phyloP scores from a whole-genome alignment of 352 stramenopile genomes.

The Plasmopara viticola region DNA sequence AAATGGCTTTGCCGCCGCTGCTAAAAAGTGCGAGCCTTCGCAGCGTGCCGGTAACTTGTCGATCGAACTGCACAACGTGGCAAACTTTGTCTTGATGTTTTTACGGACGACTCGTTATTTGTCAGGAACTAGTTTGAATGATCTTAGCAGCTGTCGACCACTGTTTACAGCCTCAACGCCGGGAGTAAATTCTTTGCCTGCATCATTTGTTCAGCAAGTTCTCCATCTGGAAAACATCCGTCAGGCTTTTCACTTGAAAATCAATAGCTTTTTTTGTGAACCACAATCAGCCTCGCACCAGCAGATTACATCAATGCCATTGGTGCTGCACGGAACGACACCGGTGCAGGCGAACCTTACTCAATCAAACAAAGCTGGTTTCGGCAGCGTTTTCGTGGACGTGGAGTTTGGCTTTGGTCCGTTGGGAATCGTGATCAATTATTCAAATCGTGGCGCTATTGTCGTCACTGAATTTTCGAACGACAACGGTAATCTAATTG shows the following conservation, averaged over 20 bases:
- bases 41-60: slow-evolving; percentile 53
- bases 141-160: slow-evolving; percentile 50
- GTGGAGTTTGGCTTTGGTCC: slow-evolving; percentile 67
- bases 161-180: slow-evolving; percentile 35
- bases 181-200: slow-evolving; percentile 48
- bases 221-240: slow-evolving; percentile 59
- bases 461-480: slow-evolving; percentile 78
- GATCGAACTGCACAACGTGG: slow-evolving; percentile 56
- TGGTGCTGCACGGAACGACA: slow-evolving; percentile 9
- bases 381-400: slow-evolving; percentile 38
- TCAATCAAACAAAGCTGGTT: slow-evolving; percentile 8
- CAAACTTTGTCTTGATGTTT: slow-evolving; percentile 76
- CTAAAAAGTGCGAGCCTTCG: slow-evolving; percentile 37
- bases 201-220: slow-evolving; percentile 72
- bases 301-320: slow-evolving; percentile 8
- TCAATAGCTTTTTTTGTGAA: slow-evolving; percentile 12
- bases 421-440: slow-evolving; percentile 81
- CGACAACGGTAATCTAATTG: slow-evolving; percentile 57
- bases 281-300: slow-evolving; percentile 6
- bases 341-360: slow-evolving; percentile 5
- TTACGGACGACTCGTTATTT: slow-evolving; percentile 59
- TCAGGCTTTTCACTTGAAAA: slow-evolving; percentile 28
- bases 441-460: slow-evolving; percentile 61
- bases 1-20: slow-evolving; percentile 47
- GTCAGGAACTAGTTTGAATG: slow-evolving; percentile 47